Base-by-base conservation (phyloP, 2,329 filamentous ascomycete species). In the Monilinia aucupariae region DNA sequence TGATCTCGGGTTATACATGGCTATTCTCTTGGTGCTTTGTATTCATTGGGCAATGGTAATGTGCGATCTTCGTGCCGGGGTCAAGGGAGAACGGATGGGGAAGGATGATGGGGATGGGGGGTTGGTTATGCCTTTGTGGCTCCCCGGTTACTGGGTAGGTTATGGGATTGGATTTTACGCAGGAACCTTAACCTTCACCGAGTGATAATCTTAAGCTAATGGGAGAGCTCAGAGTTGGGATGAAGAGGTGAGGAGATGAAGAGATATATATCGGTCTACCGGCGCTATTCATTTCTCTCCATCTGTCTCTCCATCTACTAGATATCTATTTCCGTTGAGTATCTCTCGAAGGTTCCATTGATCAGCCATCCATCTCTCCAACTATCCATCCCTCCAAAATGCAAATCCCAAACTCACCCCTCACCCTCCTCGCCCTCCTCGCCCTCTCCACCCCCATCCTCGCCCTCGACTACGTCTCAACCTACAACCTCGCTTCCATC, bases 381-480 rank as follows among this genome's bases (percentile, higher is more conserved):
- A 22, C n/a, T 2, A 12, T 53, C 34, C 13, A n/a, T n/a, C n/a
- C n/a, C n/a, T n/a, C n/a, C n/a, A 56, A 47, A 48, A 47, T 58
- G 41, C 25, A 32, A 15, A 2, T 48, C 27, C 12, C 30, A 25
- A 12, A 6, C 41, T 43, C 17, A 20, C 41, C 8, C 20, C 41
- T n/a, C 4, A 20, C 1, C 27, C 13, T 27, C 41, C n/a, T 48
- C 20, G 13, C 4, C 4, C 25, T 56, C 3, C 7, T 56, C 4
- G 9, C 53, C 41, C 39, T 56, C 25, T n/a, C 32, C 27, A 32
- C 25, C 5, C 41, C 27, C 27, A 25, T 37, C 30, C 41, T 58
- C 30, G 55, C 55, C 41, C 41, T 58, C 41, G 55, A 58, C 55
- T 58, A 58, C 55, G 37, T 47, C 47, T 22, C 25, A 22, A 58